Base-by-base conservation (phyloP, 345 rosid genomes). In the Gossypium anomalum region DNA sequence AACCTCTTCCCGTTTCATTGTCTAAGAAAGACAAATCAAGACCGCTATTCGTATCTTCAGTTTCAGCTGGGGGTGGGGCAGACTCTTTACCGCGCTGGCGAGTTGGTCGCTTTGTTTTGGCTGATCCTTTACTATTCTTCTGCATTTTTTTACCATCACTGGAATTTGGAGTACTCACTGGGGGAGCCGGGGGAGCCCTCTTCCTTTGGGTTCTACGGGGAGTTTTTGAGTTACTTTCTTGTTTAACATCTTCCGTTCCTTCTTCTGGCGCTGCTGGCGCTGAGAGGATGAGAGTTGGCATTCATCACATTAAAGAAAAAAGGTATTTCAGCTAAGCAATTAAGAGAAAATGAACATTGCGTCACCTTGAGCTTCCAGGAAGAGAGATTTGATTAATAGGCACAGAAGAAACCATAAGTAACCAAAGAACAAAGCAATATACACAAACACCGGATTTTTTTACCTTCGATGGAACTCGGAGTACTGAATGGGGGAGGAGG, bases 61-160 rank as follows among this genome's bases (percentile, higher is more conserved):
- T n/a, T 70, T 53, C 73, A n/a, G 48, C 4, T 29, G 47, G 48
- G 17, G 59, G 41, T 34, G 43, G 34, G 16, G 55, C 52, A 11
- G 57, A 67, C 51, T 49, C 78, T 74, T 77, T 83, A 16, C 70
- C 60, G 43, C 83, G 49, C 27, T 67, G 86, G 2, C 85, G 78
- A 72, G 80, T 64, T 59, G 70, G 81, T 34, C 71, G 85, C 74
- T 67, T 80, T 59, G 79, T 41, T 49, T 78, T 0, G 2, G 45
- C 17, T 0, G 44, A 51, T 51, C 25, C 70, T 10, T 29, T 11
- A 70, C 48, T 70, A 5, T 16, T 52, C 61, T 52, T 70, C 61
- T 70, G 73, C 47, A 27, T 52, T 45, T 69, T 69, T 52, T 11
- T 29, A 29, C 73, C 38, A 4, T 17, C 20, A 25, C 25, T 17